Evolutionary conservation across 176 grass and related monocot genomes (phyloP), one percentile per base, ranked within the genome.

Genomic region (Triticum timopheevii): DNA sequence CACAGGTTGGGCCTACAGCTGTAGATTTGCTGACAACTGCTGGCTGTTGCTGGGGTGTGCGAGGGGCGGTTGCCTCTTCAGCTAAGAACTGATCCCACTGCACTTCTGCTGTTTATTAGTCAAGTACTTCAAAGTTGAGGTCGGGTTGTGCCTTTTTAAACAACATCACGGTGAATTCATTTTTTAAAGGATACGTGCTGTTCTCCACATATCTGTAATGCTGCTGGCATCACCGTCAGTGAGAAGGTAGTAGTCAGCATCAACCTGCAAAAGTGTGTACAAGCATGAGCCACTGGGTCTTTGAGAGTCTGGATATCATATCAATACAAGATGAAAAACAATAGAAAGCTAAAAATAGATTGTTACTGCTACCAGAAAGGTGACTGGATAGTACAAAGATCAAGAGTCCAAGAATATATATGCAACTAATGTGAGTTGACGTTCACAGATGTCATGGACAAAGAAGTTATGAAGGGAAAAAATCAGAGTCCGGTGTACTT

Each of bases 161-260:
- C 24, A 87, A 82, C 4, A 85, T 25, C 10, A 19, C 44, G 68
- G 69, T 11, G 52, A 89, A 65, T 71, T 62, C 44, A 80, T 86
- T 82, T 61, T n/a, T 45, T 16, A 88, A 81, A 94, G 92, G 92
- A 99, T 99, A 96, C 97, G 27, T 45, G 85, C 61, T 85, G 92
- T 73, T 80, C 83, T 88, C 94, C 93, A 99, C 39, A 96, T 93
- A 82, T 99, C 92, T 35, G 92, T 93, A 69, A 93, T 93, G 77
- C 92, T 99, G 77, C 92, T 96, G 68, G 90, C 87, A 79, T 82
- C 89, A 27, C 62, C 65, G 42, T 94, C 94, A 80, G 90, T 91
- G 86, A 92, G 82, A 76, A 99, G 94, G 94, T 90, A 96, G 80
- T 99, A 99, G 86, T 99, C 97, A 1, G 89, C 84, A 85, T 88